Base-by-base conservation (phyloP, 1,284 basidiomycete genomes). In the Ceratobasidium sp. region DNA sequence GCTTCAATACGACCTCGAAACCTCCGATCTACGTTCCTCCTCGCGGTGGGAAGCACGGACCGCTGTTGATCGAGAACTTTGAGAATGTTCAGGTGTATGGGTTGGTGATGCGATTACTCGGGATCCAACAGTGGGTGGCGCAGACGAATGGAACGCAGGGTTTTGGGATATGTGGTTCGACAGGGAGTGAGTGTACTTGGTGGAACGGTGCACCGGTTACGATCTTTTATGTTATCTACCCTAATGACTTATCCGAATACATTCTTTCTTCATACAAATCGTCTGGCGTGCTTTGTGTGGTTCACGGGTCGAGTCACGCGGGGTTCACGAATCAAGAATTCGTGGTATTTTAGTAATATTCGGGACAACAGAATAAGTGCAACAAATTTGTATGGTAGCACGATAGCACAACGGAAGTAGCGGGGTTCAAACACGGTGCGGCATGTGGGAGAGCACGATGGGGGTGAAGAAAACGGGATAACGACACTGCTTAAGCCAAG, bases 51-150 rank as follows among this genome's bases (percentile, higher is more conserved):
- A 92, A 80, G 91, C 89, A 37, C 88, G 89, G 89, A 79, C 88
- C 90, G 32, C 91, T 91, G 81, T 87, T 95, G 76, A 91, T 96
- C 86, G 87, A 93, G 44, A 89, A 89, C 9, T 97, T 97, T 84
- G 83, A 86, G 82, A 97, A 97, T 79, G 89, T 96, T 52, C 90
- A 97, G 84, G 85, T 97, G 46, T 96, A 96, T 83, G 91, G 91
- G 78, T 89, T 97, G 22, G 87, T 97, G 70, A 89, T 91, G 84
- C 90, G 89, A 81, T 84, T 97, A 62, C 84, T 97, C 49, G 90
- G 89, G 1, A 88, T 96, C 56, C 88, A 89, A 77, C 80, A 83
- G 6, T 84, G 85, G 69, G 87, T 89, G 25, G 92, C 91, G 57
- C 81, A 83, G 32, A 95, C 88, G 67, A 96, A 97, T 81, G 95